Evolutionary conservation across 352 stramenopile genomes (phyloP), one percentile per base, ranked within the genome.

Genomic region (Pythium apleroticum): DNA sequence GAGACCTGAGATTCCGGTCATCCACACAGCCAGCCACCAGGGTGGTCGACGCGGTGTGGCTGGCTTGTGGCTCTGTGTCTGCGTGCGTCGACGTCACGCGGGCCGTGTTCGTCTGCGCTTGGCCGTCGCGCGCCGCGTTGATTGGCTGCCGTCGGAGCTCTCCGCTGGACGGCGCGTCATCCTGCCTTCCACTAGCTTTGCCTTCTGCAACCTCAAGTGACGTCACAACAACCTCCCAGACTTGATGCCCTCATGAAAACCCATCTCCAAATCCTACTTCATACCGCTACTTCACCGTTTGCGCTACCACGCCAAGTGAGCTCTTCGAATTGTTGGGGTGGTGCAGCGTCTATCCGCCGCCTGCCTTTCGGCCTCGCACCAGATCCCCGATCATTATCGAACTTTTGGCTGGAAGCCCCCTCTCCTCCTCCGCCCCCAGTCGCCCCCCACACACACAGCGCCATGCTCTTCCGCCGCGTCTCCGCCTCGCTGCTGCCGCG

Each of bases 381-480:
- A n/a, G n/a, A n/a, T n/a, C n/a, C n/a, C 27, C 57, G 50, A 68
- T 52, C 63, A 71, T 54, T 57, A 63, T 52, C 63, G 60, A 66
- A 72, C 53, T 43, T 50, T 49, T 49, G 41, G 41, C 41, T 49
- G 41, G 19, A 22, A 22, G 41, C 41, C 9, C 20, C 31, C 43
- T 61, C 25, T 33, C 37, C 48, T 31, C 68, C 31, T 14, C 27
- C 46, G 9, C 58, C 17, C 9, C 19, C 46, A 31, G n/a, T n/a
- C n/a, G n/a, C 35, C n/a, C 24, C 25, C 31, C 31, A 15, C 37
- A 24, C 19, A 11, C 33, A 12, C 49, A 15, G 12, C 48, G 41
- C 35, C 35, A 85, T 88, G 79, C 74, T 88, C 49, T 71, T 71
- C 64, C 64, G 73, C 74, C 60, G 66, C 70, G 65, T 72, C 65